Base-by-base conservation (phyloP, 1,139 yeast genomes). In the Waltiozyma sp. region DNA sequence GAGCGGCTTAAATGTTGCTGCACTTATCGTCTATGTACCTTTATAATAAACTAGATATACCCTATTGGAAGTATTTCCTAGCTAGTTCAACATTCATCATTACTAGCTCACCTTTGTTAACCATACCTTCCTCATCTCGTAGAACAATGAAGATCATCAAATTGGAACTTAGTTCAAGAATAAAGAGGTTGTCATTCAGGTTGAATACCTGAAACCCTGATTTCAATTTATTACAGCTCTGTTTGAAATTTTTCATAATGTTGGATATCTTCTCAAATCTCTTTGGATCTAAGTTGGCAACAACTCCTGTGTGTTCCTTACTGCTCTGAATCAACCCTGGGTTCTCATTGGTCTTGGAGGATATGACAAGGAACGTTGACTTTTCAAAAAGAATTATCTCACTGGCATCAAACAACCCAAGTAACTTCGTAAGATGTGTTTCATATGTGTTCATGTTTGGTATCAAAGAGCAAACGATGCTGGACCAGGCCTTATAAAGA, bases 401-500 rank as follows among this genome's bases (percentile, higher is more conserved):
- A 54, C 84, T 86, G 0, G 96, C 96, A 51, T 84, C 84, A 47
- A 89, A 67, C 19, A 86, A 75, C 24, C 74, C 69, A 52, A 89
- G 87, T 58, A 91, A 77, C 54, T 80, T 81, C 41, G 80, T 66
- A 49, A 91, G 66, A 58, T 86, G 85, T 47, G 76, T 75, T 61
- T 89, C 91, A 59, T 88, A 85, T 16, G 78, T 64, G 41, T 77
- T 73, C 77, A 91, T 89, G 59, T 93, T 91, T 10, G 98, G 97
- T 47, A 91, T 89, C 52, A 91, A 70, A 2, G 96, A 84, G 58
- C 97, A 88, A 34, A 91, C 97, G 48, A 91, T 91, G 44, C 82
- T 85, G 4, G 96, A 85, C 99, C 99, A 91, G 0, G 98, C 98
- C 61, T 84, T 86, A 63, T 89, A 91, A 49, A 91, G 70, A 57